Percentiles rank a stretch among this genome's conserved stretches.
Evolutionary conservation across 2,329 filamentous ascomycete genomes (phyloP).

Genomic region (Colletotrichum sp.): DNA sequence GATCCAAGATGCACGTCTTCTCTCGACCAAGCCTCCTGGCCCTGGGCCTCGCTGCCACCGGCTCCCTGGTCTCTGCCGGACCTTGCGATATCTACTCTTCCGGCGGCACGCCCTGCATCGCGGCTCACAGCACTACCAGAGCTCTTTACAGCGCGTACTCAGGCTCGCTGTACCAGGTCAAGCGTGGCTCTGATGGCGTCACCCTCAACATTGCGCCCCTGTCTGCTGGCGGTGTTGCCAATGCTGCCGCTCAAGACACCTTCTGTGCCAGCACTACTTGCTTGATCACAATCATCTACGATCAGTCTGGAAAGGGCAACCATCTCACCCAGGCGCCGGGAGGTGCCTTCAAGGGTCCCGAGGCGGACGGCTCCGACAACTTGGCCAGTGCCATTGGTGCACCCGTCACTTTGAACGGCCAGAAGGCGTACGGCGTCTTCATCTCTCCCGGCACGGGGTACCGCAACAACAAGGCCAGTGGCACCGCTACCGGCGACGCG

Average conservation of each 20-base stretch:
- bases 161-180: constrained; percentile 64
- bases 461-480: constrained; percentile 59
- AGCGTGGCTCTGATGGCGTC: constrained; percentile 55
- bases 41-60: constrained; percentile 37
- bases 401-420: constrained; percentile 63
- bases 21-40: constrained; percentile 17
- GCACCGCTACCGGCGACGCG: constrained; percentile 58
- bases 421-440: constrained; percentile 70
- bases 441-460: constrained; percentile 67
- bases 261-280: constrained; percentile 68
- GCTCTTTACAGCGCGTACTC: constrained; percentile 61
- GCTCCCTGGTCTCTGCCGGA: constrained; percentile 51
- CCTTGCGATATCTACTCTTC: constrained; percentile 67
- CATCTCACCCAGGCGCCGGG: constrained; percentile 67
- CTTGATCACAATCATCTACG: constrained; percentile 68
- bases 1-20: not conserved
- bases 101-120: constrained; percentile 66
- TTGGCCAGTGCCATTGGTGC: constrained; percentile 64
- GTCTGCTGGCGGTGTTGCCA: constrained; percentile 65
- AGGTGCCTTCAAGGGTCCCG: constrained; percentile 62
- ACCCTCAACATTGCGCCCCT: constrained; percentile 55
- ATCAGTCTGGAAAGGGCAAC: constrained; percentile 67
- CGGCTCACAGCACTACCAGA: constrained; percentile 69
- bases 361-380: constrained; percentile 62
- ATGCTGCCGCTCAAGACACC: constrained; percentile 63